Conservation (phyloP, 176 grass and related monocot genomes). For the Oryza meridionalis region DNA sequence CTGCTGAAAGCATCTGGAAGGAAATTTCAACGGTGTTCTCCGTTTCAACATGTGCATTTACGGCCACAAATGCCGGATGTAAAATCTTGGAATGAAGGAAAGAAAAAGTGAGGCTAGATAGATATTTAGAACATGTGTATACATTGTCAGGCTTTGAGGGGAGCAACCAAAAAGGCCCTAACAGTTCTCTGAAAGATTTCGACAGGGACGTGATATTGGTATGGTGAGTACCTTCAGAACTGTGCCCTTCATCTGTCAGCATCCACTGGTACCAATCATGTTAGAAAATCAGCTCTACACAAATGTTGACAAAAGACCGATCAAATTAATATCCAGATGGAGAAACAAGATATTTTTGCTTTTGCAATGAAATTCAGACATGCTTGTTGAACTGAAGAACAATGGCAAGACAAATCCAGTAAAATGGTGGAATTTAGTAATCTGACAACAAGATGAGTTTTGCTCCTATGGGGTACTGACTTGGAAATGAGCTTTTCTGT, state of each 20-base stretch:
- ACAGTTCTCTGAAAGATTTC: slow-evolving; percentile 5
- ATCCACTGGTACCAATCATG: not conserved
- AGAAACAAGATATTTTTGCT: not conserved
- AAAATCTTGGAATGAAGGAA: not conserved
- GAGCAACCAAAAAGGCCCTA: not conserved
- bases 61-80: slow-evolving; percentile 5
- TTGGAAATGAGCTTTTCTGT: too few species aligned
- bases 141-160: too few species aligned
- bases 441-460: not conserved
- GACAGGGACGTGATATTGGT: slow-evolving; percentile 1
- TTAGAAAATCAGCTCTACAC: not conserved
- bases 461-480: too few species aligned
- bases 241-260: not conserved
- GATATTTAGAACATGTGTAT: not conserved
- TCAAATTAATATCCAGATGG: not conserved
- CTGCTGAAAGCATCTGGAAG: too few species aligned
- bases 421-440: too few species aligned
- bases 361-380: not conserved
- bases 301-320: not conserved
- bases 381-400: not conserved
- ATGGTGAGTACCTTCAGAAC: not conserved
- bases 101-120: not conserved
- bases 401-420: too few species aligned
- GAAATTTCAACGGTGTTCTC: not conserved
- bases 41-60: slow-evolving; percentile 16